Evolutionary conservation across 495 filamentous ascomycete species (phyloP).

Genomic region (Penicillium macrosclerotiorum): DNA sequence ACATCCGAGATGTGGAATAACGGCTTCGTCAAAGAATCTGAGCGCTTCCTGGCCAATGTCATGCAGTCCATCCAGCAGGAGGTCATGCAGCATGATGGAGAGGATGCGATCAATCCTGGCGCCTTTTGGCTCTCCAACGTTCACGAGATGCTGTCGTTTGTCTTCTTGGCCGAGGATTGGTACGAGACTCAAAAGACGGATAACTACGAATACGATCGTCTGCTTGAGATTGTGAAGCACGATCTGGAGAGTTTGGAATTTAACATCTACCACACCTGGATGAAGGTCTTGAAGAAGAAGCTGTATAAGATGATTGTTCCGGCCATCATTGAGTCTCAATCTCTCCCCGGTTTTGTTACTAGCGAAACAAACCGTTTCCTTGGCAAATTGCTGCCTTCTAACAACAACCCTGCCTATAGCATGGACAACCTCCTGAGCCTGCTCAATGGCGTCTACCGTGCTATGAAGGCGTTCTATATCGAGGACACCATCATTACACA

Average conservation of each 20-base stretch:
- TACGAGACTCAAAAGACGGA: slow-evolving; percentile 99
- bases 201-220: slow-evolving; percentile 97
- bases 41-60: slow-evolving; percentile 97
- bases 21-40: slow-evolving; percentile 98
- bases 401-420: slow-evolving; percentile 87
- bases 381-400: slow-evolving; percentile 88
- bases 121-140: slow-evolving; percentile 99
- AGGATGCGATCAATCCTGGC: slow-evolving; percentile 95
- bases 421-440: slow-evolving; percentile 98
- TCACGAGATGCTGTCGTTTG: slow-evolving; percentile 99
- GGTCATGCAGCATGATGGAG: slow-evolving; percentile 97
- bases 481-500: slow-evolving; percentile 95
- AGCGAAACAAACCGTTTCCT: slow-evolving; percentile 98
- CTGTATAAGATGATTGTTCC: slow-evolving; percentile 99
- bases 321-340: slow-evolving; percentile 98
- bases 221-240: slow-evolving; percentile 98
- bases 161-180: slow-evolving; percentile 99
- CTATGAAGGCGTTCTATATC: slow-evolving; percentile 96
- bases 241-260: slow-evolving; percentile 98
- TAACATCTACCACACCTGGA: slow-evolving; percentile 99
- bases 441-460: slow-evolving; percentile 95
- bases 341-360: slow-evolving; percentile 95
- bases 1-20: slow-evolving; percentile 99
- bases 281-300: slow-evolving; percentile 99
- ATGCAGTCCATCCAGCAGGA: slow-evolving; percentile 99